These are phyloP conservation scores for Sporobolomyces phaffii DNA, from an alignment of 768 basidiomycete species.

Conservation along the genomic window DNA sequence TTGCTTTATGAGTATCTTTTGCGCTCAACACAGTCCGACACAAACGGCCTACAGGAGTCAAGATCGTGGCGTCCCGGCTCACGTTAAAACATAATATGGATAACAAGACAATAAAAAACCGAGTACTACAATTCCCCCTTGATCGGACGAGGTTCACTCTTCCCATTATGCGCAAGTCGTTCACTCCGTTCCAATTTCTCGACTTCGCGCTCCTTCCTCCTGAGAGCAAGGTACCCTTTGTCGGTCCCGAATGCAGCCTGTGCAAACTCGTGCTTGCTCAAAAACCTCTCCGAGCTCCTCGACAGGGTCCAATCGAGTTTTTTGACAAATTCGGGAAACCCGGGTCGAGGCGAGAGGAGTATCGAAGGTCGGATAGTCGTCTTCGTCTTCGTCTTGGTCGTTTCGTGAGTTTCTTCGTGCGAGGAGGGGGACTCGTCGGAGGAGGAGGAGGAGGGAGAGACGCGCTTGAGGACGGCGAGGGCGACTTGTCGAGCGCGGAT, in stretches of 20 bases:
- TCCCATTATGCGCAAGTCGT: no score
- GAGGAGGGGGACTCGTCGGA: background rate
- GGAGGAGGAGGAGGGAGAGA: background rate
- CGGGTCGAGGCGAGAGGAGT: background rate
- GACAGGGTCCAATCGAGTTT: constrained; percentile 6
- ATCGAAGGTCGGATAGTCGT: background rate
- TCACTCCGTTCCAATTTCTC: background rate
- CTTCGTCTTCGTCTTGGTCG: background rate
- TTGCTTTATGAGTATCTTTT: no score
- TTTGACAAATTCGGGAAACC: no score
- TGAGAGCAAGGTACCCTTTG: background rate
- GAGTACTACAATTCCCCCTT: no score
- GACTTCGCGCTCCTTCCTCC: background rate
- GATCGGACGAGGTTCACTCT: no score
- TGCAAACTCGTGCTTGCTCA: background rate
- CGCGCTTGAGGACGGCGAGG: background rate
- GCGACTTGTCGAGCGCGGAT: background rate
- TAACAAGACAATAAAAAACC: no score
- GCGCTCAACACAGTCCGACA: no score
- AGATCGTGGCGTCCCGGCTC: no score
- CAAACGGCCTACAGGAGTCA: no score
- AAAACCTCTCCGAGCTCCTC: background rate
- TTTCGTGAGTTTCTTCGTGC: no score
- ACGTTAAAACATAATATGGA: no score
- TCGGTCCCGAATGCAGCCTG: background rate